These are phyloP conservation scores for Corynespora cassiicola DNA, from an alignment of 2,329 filamentous ascomycete species.

Conservation along the genomic window DNA sequence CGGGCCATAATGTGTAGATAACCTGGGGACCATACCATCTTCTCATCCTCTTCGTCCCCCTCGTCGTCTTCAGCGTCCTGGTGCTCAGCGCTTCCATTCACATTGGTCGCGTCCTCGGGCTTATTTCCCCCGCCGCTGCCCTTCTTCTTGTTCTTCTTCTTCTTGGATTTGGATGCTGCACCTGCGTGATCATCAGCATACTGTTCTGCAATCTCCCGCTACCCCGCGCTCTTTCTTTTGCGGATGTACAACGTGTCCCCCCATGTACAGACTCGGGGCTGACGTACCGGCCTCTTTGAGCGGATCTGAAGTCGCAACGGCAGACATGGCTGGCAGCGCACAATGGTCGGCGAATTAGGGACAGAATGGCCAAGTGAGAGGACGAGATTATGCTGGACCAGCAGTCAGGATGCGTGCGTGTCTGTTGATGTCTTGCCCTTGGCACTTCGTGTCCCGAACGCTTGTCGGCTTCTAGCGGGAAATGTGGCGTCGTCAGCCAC, in stretches of 20 bases:
- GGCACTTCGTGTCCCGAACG: conserved; percentile 44
- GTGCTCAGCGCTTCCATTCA: conserved; percentile 31
- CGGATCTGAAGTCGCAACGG: conserved; percentile 31
- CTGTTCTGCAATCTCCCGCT: conserved; percentile 5
- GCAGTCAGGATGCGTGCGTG: conserved; percentile 8
- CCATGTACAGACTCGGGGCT: conserved; percentile 26
- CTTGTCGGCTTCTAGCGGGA: conserved; percentile 28
- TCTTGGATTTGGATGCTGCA: conserved; percentile 43
- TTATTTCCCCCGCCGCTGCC: conserved; percentile 25
- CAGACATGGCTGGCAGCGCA: conserved; percentile 33
- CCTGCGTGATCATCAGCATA: conserved; percentile 20
- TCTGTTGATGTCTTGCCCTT: conserved; percentile 35
- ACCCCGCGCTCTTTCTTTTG: conserved; percentile 5
- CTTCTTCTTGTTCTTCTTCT: conserved; percentile 51
- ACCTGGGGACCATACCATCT: conserved; percentile 25
- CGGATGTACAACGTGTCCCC: conserved; percentile 8
- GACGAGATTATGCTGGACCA: conserved; percentile 3
- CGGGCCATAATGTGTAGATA: too few relatives aligned
- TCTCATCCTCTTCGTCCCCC: conserved; percentile 43
- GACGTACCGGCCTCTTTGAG: conserved; percentile 44
- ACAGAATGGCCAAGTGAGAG: conserved; percentile 8
- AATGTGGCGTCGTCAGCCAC: conserved; percentile 34
- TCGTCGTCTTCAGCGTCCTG: conserved; percentile 22
- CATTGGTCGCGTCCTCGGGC: conserved; percentile 31
- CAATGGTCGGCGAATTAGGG: conserved; percentile 9